phyloP scores from a whole-genome alignment of 176 grass and related monocot species.

The Carex kokanica region DNA sequence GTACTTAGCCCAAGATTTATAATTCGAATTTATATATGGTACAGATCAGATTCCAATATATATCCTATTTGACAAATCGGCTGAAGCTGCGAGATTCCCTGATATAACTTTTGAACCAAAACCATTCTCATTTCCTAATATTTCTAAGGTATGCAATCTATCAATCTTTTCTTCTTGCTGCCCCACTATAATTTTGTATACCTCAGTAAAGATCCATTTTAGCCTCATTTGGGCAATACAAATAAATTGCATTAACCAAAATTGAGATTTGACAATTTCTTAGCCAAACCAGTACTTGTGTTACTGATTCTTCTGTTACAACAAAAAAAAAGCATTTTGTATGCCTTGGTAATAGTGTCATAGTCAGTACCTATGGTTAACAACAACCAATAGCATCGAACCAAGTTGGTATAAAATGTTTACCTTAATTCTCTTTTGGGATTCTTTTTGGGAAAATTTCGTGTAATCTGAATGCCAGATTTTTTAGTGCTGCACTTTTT shows the following conservation, averaged over 20 bases:
- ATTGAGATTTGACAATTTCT: background rate
- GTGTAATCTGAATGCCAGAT: background rate
- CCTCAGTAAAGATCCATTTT: background rate
- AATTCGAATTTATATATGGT: constrained; percentile 16
- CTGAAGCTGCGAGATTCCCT: constrained; percentile 73
- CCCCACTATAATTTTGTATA: no score
- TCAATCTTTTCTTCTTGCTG: constrained; percentile 22
- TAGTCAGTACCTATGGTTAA: background rate
- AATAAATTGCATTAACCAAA: background rate
- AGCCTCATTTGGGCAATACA: background rate
- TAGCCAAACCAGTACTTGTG: background rate
- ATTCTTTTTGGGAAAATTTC: background rate
- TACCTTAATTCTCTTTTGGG: background rate
- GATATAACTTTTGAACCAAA: constrained; percentile 67
- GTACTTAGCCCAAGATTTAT: background rate
- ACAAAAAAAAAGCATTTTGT: background rate
- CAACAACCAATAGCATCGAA: background rate
- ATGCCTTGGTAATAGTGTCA: background rate
- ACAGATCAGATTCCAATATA: constrained; percentile 88
- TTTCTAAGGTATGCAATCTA: constrained; percentile 61
- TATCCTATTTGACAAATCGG: constrained; percentile 85
- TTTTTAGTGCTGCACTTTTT: background rate
- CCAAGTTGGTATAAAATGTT: background rate
- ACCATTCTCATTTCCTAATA: constrained; percentile 47
- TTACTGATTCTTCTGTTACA: background rate